Evolutionary conservation across 1,284 basidiomycete genomes (phyloP).

Genomic region (Melampsora occidentalis): DNA sequence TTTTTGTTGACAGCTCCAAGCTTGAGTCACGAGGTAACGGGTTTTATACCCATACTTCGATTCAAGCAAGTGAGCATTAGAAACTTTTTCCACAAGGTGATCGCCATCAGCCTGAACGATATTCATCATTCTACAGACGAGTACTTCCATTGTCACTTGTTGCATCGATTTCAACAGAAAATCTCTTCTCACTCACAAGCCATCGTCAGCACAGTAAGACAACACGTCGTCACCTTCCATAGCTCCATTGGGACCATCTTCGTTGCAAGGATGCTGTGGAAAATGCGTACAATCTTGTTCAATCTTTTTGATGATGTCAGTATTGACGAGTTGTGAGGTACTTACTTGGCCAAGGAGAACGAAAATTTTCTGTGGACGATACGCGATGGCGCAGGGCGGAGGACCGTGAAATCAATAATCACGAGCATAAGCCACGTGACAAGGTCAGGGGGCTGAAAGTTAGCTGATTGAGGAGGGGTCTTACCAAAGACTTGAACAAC

Average conservation of each 20-base stretch:
- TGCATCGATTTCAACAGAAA: not conserved
- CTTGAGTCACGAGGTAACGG: constrained; percentile 21
- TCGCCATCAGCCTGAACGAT: constrained; percentile 38
- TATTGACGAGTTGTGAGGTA: not conserved
- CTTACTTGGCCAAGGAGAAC: constrained; percentile 34
- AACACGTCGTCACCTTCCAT: constrained; percentile 16
- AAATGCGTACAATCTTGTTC: not conserved
- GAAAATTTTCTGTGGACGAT: constrained; percentile 36
- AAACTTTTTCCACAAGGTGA: constrained; percentile 28
- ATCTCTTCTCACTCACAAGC: constrained; percentile 6
- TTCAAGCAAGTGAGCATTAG: constrained; percentile 12
- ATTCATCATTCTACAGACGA: constrained; percentile 37
- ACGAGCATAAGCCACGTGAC: not conserved
- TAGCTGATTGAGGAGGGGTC: not conserved
- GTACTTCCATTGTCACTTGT: not conserved
- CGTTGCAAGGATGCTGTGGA: constrained; percentile 21
- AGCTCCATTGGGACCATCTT: constrained; percentile 37
- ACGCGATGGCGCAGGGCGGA: not conserved
- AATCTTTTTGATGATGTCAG: not conserved
- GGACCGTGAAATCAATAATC: too few relatives aligned
- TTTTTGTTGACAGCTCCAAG: constrained; percentile 42
- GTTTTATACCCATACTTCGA: constrained; percentile 35
- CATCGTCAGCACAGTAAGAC: constrained; percentile 41
- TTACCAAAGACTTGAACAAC: constrained; percentile 42
- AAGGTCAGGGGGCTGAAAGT: not conserved